These are phyloP conservation scores for Coprinellus micaceus DNA, from an alignment of 768 basidiomycete genomes.

Conservation along the genomic window DNA sequence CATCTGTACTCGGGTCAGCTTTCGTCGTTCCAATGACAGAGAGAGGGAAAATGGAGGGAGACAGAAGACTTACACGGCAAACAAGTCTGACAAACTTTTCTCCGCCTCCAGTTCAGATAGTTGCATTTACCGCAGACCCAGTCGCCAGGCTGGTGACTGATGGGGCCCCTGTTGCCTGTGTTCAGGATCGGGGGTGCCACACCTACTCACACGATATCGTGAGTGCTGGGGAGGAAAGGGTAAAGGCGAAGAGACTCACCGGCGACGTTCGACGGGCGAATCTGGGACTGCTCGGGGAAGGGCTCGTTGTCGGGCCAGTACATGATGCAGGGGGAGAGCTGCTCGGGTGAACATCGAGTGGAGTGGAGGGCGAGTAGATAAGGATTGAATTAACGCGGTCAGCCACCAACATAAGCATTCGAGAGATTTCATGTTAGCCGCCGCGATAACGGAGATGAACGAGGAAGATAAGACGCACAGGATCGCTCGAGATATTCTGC, in stretches of 20 bases:
- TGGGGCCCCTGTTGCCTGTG: constrained; percentile 84
- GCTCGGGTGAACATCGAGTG: no score
- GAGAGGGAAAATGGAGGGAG: constrained; percentile 1
- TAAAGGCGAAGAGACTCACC: constrained; percentile 57
- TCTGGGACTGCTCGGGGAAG: constrained; percentile 76
- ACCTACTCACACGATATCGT: constrained; percentile 8
- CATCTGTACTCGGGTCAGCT: constrained; percentile 46
- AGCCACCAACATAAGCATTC: no score
- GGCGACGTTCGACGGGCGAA: constrained; percentile 53
- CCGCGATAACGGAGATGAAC: no score
- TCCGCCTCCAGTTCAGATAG: constrained; percentile 82
- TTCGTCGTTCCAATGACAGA: constrained; percentile 9
- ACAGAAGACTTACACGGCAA: constrained; percentile 59
- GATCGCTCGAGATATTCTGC: constrained; percentile 74
- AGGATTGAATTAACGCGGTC: no score
- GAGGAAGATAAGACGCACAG: constrained; percentile 19
- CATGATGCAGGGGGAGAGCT: constrained; percentile 68
- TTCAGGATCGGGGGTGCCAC: constrained; percentile 73
- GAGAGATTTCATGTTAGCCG: no score
- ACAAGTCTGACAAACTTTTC: constrained; percentile 89
- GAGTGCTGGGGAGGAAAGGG: constrained; percentile 14
- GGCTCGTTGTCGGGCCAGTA: constrained; percentile 92
- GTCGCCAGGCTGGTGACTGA: constrained; percentile 80
- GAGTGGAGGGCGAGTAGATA: no score
- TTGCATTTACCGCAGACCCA: constrained; percentile 84